Evolutionary conservation across 805 yeast genomes (phyloP).

Genomic region (Starmerella khaoyaiensis): DNA sequence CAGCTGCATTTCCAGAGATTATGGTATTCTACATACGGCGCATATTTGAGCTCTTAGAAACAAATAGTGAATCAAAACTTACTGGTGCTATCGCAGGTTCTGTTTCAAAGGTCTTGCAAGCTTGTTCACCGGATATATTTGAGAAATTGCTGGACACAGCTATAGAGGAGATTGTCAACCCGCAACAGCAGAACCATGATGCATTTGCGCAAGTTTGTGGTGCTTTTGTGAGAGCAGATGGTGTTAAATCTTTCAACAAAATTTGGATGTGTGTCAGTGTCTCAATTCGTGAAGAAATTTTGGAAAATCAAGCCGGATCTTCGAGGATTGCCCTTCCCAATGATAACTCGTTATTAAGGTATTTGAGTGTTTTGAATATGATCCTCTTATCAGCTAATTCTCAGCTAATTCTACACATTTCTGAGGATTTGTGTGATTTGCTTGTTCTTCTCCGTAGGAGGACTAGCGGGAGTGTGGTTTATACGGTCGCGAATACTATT

Average conservation of each 20-base stretch:
- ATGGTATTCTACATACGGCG: slow-evolving; percentile 44
- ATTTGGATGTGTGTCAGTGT: slow-evolving; percentile 36
- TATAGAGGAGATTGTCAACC: slow-evolving; percentile 39
- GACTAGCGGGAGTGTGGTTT: slow-evolving; percentile 54
- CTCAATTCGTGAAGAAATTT: slow-evolving; percentile 51
- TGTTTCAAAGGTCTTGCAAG: slow-evolving; percentile 10
- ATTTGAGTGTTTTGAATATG: slow-evolving; percentile 56
- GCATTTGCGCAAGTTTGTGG: slow-evolving; percentile 63
- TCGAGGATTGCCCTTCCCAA: slow-evolving; percentile 55
- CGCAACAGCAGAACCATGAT: slow-evolving; percentile 47
- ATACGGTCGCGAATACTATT: slow-evolving; percentile 48
- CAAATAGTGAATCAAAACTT: slow-evolving; percentile 20
- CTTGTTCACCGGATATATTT: slow-evolving; percentile 24
- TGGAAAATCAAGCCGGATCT: slow-evolving; percentile 69
- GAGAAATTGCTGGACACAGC: slow-evolving; percentile 23
- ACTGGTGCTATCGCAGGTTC: slow-evolving; percentile 14
- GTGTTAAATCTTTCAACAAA: slow-evolving; percentile 35
- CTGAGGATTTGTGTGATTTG: slow-evolving; percentile 37
- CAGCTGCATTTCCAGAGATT: slow-evolving; percentile 54
- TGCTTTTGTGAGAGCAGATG: slow-evolving; percentile 53
- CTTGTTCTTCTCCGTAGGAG: slow-evolving; percentile 32
- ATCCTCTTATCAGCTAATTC: slow-evolving; percentile 55
- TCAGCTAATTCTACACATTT: slow-evolving; percentile 32
- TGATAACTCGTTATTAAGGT: slow-evolving; percentile 65
- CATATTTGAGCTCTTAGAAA: slow-evolving; percentile 52